Evolutionary conservation across 805 yeast genomes (phyloP).

Genomic region (Nakazawaea siamensis): DNA sequence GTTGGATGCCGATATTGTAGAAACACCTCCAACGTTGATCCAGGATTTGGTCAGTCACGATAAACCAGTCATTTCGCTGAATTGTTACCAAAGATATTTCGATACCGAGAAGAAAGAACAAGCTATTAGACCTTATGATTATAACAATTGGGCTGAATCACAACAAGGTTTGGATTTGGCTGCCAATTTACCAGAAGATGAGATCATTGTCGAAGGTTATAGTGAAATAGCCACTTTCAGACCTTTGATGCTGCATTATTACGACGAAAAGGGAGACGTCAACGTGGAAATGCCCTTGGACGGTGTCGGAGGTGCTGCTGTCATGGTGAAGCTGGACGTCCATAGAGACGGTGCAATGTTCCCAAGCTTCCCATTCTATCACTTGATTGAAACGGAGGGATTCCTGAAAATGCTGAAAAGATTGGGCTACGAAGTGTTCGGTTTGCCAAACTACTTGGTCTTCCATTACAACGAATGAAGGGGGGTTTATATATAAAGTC

Average conservation of each 20-base stretch:
- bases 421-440: conserved; percentile 83
- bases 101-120: conserved; percentile 47
- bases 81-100: conserved; percentile 79
- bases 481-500: neutral
- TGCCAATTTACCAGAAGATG: conserved; percentile 67
- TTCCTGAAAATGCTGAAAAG: conserved; percentile 98
- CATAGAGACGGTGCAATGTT: conserved; percentile 99
- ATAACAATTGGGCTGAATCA: conserved; percentile 88
- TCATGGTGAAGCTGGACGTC: conserved; percentile 92
- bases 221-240: conserved; percentile 89
- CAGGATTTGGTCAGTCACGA: conserved; percentile 84
- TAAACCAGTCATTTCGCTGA: conserved; percentile 84
- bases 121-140: conserved; percentile 83
- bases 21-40: conserved; percentile 73
- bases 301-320: conserved; percentile 98
- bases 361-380: conserved; percentile 97
- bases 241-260: conserved; percentile 86
- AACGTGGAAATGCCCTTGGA: conserved; percentile 76
- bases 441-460: conserved; percentile 90
- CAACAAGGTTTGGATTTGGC: conserved; percentile 79
- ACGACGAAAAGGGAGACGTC: conserved; percentile 54
- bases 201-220: conserved; percentile 92
- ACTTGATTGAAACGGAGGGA: conserved; percentile 95
- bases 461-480: conserved; percentile 76
- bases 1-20: conserved; percentile 93